Conservation (phyloP, 345 rosid genomes). For the Anastatica hierochuntica region DNA sequence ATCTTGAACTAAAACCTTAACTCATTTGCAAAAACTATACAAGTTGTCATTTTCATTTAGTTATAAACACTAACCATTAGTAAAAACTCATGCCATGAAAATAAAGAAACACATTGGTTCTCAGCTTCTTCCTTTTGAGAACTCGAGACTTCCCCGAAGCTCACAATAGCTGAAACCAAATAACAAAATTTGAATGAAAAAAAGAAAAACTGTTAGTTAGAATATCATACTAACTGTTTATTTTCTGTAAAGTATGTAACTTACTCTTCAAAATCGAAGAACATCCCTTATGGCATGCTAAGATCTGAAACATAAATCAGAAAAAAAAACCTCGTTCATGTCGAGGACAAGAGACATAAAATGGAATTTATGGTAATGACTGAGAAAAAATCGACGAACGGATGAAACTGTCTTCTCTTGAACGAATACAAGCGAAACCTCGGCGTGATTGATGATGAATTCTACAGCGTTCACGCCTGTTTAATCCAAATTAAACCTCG, state of each 20-base stretch:
- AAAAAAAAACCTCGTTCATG: background rate
- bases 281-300: slow-evolving; percentile 62
- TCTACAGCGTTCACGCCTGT: slow-evolving; percentile 89
- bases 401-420: slow-evolving; percentile 73
- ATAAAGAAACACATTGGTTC: slow-evolving; percentile 59
- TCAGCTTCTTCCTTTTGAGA: slow-evolving; percentile 66
- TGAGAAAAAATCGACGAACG: slow-evolving; percentile 42
- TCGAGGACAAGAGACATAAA: background rate
- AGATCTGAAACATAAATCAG: slow-evolving; percentile 36
- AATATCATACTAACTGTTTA: too few species aligned
- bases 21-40: too few species aligned
- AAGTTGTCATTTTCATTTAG: background rate
- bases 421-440: slow-evolving; percentile 64
- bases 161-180: slow-evolving; percentile 52
- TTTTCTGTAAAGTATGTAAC: slow-evolving; percentile 4
- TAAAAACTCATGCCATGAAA: slow-evolving; percentile 71
- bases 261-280: slow-evolving; percentile 56
- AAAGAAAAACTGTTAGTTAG: background rate
- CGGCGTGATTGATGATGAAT: slow-evolving; percentile 89
- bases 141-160: slow-evolving; percentile 50
- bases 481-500: background rate
- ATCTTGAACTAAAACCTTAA: background rate
- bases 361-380: too few species aligned
- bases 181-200: background rate
- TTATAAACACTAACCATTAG: slow-evolving; percentile 35